Conservation (phyloP, 345 rosid genomes). For the Schrenkiella parvula region DNA sequence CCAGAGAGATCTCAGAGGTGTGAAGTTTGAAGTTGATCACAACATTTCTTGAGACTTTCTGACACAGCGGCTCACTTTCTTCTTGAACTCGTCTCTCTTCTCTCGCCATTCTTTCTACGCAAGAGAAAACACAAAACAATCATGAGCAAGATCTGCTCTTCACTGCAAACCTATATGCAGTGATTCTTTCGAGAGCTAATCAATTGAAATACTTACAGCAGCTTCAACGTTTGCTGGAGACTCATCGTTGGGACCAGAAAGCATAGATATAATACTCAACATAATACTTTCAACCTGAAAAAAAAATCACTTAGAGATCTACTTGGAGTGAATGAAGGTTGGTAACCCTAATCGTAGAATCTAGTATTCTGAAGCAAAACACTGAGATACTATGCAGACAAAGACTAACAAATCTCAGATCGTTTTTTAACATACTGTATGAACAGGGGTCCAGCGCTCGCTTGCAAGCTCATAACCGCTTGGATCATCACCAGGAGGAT, state of each 20-base stretch:
- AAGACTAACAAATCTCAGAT: neutral
- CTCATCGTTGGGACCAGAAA: constrained; percentile 85
- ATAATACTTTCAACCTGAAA: constrained; percentile 73
- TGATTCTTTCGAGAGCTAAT: neutral
- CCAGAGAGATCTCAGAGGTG: neutral
- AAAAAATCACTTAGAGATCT: neutral
- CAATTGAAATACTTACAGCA: constrained; percentile 47
- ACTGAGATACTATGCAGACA: neutral
- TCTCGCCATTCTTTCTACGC: constrained; percentile 76
- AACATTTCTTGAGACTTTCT: constrained; percentile 66
- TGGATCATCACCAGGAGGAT: constrained; percentile 99
- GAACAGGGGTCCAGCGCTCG: constrained; percentile 96
- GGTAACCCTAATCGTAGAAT: neutral
- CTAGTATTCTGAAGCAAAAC: neutral
- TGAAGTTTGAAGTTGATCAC: constrained; percentile 19
- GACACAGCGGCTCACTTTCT: constrained; percentile 63
- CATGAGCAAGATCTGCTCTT: neutral
- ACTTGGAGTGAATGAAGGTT: neutral
- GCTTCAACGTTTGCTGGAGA: constrained; percentile 95
- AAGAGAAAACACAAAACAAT: neutral
- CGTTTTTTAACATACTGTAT: constrained; percentile 52
- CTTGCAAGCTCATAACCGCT: constrained; percentile 97
- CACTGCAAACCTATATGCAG: neutral
- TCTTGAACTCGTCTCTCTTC: constrained; percentile 67
- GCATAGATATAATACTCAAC: constrained; percentile 85